These are phyloP conservation scores for Jamesozyma piceae DNA, from an alignment of 805 yeast genomes.

Conservation along the genomic window DNA sequence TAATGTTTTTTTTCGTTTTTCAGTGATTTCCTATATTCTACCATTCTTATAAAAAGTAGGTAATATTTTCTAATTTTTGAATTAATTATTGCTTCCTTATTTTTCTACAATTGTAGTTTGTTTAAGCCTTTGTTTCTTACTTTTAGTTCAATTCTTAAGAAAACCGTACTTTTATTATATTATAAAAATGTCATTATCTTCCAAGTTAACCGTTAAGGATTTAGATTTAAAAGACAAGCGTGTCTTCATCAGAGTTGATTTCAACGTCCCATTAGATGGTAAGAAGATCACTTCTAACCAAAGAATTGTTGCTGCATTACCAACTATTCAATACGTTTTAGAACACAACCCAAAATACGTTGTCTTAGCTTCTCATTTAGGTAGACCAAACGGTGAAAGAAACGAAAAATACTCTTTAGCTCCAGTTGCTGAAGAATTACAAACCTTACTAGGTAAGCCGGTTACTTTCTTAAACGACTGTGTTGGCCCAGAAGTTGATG, in stretches of 20 bases:
- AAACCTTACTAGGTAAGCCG: slow-evolving; percentile 59
- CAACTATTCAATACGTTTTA: slow-evolving; percentile 92
- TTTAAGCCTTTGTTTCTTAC: background rate
- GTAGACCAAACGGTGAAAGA: slow-evolving; percentile 96
- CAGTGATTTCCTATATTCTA: background rate
- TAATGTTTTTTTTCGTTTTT: background rate
- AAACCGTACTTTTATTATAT: background rate
- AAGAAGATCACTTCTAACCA: slow-evolving; percentile 97
- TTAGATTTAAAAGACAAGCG: slow-evolving; percentile 80
- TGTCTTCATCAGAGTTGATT: slow-evolving; percentile 97
- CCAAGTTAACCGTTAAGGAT: slow-evolving; percentile 88
- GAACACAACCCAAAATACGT: slow-evolving; percentile 87
- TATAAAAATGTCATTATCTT: slow-evolving; percentile 74
- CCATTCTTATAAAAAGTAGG: background rate
- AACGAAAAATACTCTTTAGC: slow-evolving; percentile 79
- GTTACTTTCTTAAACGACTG: slow-evolving; percentile 82
- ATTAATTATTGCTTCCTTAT: background rate
- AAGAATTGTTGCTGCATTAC: slow-evolving; percentile 98
- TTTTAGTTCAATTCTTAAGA: background rate
- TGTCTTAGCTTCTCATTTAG: slow-evolving; percentile 92
- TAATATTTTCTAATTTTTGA: background rate
- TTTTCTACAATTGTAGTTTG: no score
- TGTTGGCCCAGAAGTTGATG: slow-evolving; percentile 87
- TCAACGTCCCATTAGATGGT: slow-evolving; percentile 93
- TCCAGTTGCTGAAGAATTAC: slow-evolving; percentile 88